Conservation (phyloP, 2,329 filamentous ascomycete species). For the Botrytis cinerea region DNA sequence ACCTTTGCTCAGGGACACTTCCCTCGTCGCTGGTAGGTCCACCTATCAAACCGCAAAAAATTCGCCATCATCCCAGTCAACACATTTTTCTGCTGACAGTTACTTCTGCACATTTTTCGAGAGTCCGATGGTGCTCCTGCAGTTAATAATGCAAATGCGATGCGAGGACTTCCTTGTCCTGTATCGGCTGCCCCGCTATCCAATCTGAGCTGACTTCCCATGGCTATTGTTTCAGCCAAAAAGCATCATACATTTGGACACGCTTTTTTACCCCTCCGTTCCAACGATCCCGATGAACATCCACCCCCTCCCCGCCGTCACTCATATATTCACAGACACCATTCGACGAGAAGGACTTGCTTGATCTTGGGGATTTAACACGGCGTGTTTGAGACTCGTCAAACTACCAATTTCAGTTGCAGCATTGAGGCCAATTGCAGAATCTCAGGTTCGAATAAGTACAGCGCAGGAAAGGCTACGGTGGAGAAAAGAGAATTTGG, state of each 20-base stretch:
- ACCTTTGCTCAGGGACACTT: constrained; percentile 17
- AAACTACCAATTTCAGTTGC: neutral
- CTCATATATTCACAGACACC: neutral
- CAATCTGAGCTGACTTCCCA: constrained; percentile 22
- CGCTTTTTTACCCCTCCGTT: constrained; percentile 7
- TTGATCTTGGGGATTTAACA: neutral
- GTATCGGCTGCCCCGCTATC: constrained; percentile 21
- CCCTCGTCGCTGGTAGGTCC: neutral
- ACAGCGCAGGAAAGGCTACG: neutral
- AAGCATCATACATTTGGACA: constrained; percentile 8
- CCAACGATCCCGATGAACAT: constrained; percentile 6
- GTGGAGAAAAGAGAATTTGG: neutral
- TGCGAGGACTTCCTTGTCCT: constrained; percentile 8
- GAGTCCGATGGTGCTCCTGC: constrained; percentile 17
- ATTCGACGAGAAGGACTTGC: neutral
- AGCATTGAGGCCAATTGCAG: neutral
- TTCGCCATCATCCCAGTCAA: constrained; percentile 19
- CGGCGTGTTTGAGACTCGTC: neutral
- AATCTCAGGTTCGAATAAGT: neutral
- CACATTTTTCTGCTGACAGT: neutral
- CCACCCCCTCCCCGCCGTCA: neutral
- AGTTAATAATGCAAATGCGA: constrained; percentile 5
- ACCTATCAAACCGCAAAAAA: constrained; percentile 18
- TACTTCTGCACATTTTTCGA: neutral
- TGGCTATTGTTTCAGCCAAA: constrained; percentile 18